Evolutionary conservation across 202 grass and related monocot genomes (phyloP).

Genomic region (Zizania palustris): DNA sequence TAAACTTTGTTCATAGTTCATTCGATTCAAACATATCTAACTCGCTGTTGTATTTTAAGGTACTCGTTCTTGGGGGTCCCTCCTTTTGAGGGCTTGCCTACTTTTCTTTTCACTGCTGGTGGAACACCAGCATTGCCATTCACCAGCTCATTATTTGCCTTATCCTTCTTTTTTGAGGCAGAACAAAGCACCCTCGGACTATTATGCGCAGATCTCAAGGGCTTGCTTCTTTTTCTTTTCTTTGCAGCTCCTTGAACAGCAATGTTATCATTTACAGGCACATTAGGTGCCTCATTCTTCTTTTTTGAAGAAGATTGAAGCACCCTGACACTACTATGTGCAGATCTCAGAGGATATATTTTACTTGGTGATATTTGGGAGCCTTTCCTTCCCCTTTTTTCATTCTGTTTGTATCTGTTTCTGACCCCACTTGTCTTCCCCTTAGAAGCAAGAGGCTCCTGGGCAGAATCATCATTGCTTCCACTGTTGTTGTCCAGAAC

Average conservation of each 20-base stretch:
- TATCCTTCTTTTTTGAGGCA: constrained; percentile 39
- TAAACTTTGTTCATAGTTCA: constrained; percentile 94
- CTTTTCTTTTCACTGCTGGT: constrained; percentile 49
- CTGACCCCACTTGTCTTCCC: background rate
- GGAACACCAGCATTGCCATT: constrained; percentile 31
- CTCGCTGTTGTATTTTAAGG: constrained; percentile 58
- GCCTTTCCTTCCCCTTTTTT: constrained; percentile 40
- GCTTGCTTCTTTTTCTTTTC: constrained; percentile 45
- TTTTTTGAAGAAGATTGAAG: constrained; percentile 43
- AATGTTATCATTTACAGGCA: constrained; percentile 29
- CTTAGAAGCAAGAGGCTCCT: constrained; percentile 18
- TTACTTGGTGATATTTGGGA: constrained; percentile 41
- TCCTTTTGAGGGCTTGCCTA: constrained; percentile 39
- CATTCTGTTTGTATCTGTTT: background rate
- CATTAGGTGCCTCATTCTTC: constrained; percentile 32
- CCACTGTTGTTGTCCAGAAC: constrained; percentile 7
- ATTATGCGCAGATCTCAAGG: constrained; percentile 15
- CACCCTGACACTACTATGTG: constrained; percentile 34
- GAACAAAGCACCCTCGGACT: constrained; percentile 34
- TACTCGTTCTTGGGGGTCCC: constrained; percentile 52
- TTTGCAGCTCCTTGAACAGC: constrained; percentile 42
- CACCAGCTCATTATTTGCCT: constrained; percentile 28
- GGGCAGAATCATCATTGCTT: constrained; percentile 5
- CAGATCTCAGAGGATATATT: constrained; percentile 55
- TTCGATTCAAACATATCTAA: constrained; percentile 83